These are phyloP conservation scores for Thymus mandschuricus DNA, from an alignment of 257 asterid species.

Conservation along the genomic window DNA sequence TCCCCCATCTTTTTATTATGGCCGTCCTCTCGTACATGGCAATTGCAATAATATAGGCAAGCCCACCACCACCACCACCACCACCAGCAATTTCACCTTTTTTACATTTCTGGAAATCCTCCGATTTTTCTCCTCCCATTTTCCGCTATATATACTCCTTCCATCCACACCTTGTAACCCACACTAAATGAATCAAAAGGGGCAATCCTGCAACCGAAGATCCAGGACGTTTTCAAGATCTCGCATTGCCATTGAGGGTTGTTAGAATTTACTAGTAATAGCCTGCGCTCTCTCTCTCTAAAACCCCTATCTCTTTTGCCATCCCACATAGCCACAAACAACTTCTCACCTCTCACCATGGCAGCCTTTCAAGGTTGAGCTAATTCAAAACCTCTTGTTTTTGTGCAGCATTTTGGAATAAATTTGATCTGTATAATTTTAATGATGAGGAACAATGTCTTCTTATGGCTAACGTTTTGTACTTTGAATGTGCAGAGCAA, in stretches of 20 bases:
- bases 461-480: neutral
- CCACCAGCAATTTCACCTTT: neutral
- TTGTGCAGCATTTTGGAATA: neutral
- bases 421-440: neutral
- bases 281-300: neutral
- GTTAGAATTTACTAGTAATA: constrained; percentile 31
- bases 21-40: too few species aligned
- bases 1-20: neutral
- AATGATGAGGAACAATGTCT: neutral
- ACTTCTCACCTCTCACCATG: constrained; percentile 41
- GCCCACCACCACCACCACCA: neutral
- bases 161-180: neutral
- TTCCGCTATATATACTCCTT: constrained; percentile 33
- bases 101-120: neutral
- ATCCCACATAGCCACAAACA: neutral
- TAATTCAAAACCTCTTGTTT: neutral
- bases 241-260: constrained; percentile 88
- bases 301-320: neutral
- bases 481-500: constrained; percentile 44
- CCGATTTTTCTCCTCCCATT: constrained; percentile 11
- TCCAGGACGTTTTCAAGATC: constrained; percentile 92
- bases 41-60: neutral
- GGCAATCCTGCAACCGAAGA: constrained; percentile 64
- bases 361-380: constrained; percentile 51
- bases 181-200: constrained; percentile 79